These are phyloP conservation scores for Chamaecrista fasciculata DNA, from an alignment of 306 rosid species.

Conservation along the genomic window DNA sequence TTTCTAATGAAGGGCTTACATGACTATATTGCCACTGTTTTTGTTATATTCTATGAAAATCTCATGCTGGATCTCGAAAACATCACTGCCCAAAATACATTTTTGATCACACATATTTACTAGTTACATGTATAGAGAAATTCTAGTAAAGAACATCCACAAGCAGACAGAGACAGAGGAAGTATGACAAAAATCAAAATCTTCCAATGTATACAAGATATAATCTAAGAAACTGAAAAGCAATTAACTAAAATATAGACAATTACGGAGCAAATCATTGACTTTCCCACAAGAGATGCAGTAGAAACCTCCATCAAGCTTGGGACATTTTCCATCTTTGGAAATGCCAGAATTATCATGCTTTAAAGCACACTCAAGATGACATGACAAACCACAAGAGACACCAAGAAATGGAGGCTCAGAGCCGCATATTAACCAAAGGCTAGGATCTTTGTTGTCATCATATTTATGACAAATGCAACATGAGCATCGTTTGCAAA, in stretches of 20 bases:
- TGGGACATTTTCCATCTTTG: conserved; percentile 43
- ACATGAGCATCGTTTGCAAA: conserved; percentile 93
- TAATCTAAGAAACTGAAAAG: conserved; percentile 23
- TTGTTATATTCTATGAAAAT: neutral
- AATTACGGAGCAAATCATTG: conserved; percentile 90
- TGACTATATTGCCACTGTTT: neutral
- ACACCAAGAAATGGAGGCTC: conserved; percentile 77
- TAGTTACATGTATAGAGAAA: conserved; percentile 10
- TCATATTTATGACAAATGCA: conserved; percentile 86
- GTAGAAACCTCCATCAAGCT: conserved; percentile 75
- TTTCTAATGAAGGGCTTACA: neutral
- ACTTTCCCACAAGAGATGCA: conserved; percentile 83
- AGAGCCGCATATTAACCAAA: conserved; percentile 86
- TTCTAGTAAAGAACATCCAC: neutral
- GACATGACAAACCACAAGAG: conserved; percentile 96
- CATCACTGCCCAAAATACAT: conserved; percentile 7
- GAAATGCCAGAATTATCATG: conserved; percentile 67
- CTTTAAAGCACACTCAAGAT: conserved; percentile 94
- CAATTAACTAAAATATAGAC: conserved; percentile 4
- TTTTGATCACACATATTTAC: neutral
- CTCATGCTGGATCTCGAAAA: conserved; percentile 7
- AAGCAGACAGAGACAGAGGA: neutral
- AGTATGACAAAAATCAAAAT: neutral
- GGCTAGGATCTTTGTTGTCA: conserved; percentile 97
- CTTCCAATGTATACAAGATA: conserved; percentile 5